A percentile compares a stretch with the other conserved stretches of the same genome.
Conservation (phyloP, 345 rosid genomes). For the Gynandropsis gynandra region DNA sequence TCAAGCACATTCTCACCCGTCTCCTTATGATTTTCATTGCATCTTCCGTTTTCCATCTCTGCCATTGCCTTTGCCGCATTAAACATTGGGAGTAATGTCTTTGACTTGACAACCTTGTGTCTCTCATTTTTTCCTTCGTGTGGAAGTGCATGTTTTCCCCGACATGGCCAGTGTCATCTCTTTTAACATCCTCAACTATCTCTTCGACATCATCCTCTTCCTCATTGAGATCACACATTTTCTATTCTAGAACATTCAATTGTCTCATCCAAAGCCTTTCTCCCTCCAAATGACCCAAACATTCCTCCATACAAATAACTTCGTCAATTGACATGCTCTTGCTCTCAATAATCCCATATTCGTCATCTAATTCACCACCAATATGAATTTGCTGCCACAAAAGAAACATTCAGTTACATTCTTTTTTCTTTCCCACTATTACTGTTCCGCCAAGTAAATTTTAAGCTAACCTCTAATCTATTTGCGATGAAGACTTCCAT, state of each 20-base stretch:
- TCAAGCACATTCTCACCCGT: slow-evolving; percentile 34
- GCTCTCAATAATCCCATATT: slow-evolving; percentile 22
- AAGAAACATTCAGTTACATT: slow-evolving; percentile 47
- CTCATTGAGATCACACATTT: slow-evolving; percentile 44
- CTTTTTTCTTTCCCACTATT: slow-evolving; percentile 61
- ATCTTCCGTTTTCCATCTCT: slow-evolving; percentile 51
- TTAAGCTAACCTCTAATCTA: slow-evolving; percentile 75
- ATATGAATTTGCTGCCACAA: slow-evolving; percentile 57
- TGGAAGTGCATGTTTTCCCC: slow-evolving; percentile 54
- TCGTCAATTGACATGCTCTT: slow-evolving; percentile 65
- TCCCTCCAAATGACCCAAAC: slow-evolving; percentile 66
- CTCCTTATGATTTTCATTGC: slow-evolving; percentile 34
- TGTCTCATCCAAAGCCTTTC: slow-evolving; percentile 79
- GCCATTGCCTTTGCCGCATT: slow-evolving; percentile 55
- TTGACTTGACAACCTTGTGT: slow-evolving; percentile 46
- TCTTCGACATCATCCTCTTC: slow-evolving; percentile 34
- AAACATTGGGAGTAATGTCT: slow-evolving; percentile 84
- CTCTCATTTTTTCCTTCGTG: slow-evolving; percentile 51
- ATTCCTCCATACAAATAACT: slow-evolving; percentile 66
- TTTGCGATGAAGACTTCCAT: slow-evolving; percentile 75
- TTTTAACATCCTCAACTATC: background rate
- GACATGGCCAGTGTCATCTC: slow-evolving; percentile 24
- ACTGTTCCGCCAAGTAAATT: slow-evolving; percentile 78
- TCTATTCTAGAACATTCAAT: slow-evolving; percentile 83
- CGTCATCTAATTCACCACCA: slow-evolving; percentile 55